Conservation (phyloP, 2,329 filamentous ascomycete species). For the Pseudogymnoascus sp. region DNA sequence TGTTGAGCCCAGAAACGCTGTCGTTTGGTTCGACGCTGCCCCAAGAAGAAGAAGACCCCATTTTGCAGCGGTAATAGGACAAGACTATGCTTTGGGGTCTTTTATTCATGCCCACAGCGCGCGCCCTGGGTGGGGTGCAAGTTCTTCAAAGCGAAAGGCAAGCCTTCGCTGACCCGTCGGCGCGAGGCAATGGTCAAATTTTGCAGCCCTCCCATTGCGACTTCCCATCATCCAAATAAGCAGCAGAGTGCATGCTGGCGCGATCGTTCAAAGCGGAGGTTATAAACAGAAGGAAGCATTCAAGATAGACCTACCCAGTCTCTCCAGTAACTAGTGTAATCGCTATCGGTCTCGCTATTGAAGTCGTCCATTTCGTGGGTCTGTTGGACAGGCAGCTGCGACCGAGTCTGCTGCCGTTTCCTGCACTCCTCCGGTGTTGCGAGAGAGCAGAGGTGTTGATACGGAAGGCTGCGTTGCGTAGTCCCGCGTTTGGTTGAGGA, state of each 20-base stretch:
- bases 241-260: background rate
- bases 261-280: background rate
- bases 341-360: slow-evolving; percentile 94
- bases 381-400: background rate
- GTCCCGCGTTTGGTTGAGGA: background rate
- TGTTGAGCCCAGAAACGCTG: background rate
- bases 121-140: background rate
- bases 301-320: slow-evolving; percentile 75
- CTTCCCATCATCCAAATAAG: background rate
- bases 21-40: background rate
- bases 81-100: background rate
- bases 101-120: background rate
- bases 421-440: slow-evolving; percentile 1
- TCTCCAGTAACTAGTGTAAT: slow-evolving; percentile 98
- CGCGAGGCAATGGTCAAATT: background rate
- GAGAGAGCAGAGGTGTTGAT: background rate
- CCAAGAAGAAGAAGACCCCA: background rate
- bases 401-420: slow-evolving; percentile 2
- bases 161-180: background rate
- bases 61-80: background rate
- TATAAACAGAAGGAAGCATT: slow-evolving; percentile 11
- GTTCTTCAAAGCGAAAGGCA: background rate
- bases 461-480: background rate
- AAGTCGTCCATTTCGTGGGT: slow-evolving; percentile 75
- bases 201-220: background rate